Conservation (phyloP, 345 rosid genomes). For the Turnera subulata region DNA sequence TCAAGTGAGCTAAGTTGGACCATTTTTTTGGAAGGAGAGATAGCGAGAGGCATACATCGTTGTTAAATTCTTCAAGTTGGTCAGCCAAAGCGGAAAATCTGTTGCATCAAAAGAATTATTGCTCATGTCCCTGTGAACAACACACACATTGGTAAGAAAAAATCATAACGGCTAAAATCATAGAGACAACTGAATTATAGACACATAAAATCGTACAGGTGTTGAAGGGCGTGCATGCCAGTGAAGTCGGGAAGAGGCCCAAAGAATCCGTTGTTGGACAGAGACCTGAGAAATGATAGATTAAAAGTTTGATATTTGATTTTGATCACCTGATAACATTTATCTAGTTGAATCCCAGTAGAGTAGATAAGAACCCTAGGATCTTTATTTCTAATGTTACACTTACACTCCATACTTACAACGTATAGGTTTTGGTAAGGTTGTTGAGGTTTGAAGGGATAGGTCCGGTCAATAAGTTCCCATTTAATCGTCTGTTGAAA, state of each 20-base stretch:
- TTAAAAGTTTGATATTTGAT: no score
- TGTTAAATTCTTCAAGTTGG: slow-evolving; percentile 41
- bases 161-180: no score
- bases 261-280: slow-evolving; percentile 60
- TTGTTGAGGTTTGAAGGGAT: slow-evolving; percentile 57
- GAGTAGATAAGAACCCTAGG: not conserved
- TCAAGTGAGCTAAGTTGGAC: no score
- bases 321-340: not conserved
- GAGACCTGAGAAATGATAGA: slow-evolving; percentile 49
- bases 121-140: slow-evolving; percentile 74
- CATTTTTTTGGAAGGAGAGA: no score
- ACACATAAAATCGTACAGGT: slow-evolving; percentile 49
- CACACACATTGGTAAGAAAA: not conserved
- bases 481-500: slow-evolving; percentile 66
- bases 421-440: slow-evolving; percentile 38
- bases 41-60: slow-evolving; percentile 61
- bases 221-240: slow-evolving; percentile 43
- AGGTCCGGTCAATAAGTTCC: slow-evolving; percentile 45
- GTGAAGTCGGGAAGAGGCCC: slow-evolving; percentile 65
- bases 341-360: not conserved
- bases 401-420: slow-evolving; percentile 91
- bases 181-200: not conserved
- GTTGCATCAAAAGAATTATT: slow-evolving; percentile 54
- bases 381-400: not conserved
- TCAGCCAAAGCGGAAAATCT: slow-evolving; percentile 57